Base-by-base conservation (phyloP, 805 yeast genomes). In the Metschnikowia picachoensis region DNA sequence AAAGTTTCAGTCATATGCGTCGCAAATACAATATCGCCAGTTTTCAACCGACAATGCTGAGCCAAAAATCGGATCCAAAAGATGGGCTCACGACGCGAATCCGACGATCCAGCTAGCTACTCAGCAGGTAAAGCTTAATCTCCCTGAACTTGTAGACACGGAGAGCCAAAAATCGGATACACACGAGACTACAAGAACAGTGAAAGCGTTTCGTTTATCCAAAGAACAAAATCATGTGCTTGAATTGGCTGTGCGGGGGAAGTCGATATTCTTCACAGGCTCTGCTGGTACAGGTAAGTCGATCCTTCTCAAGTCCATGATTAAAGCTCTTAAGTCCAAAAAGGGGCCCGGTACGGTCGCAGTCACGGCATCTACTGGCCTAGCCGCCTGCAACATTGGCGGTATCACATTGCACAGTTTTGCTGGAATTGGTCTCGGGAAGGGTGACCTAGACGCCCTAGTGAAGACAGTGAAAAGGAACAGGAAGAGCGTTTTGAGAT, bases 381-480 rank as follows among this genome's bases (percentile, higher is more conserved):
- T 94, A 50, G 99, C 99, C 0, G 99, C 97, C 0, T 85, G 89
- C 35, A 89, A 90, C 57, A 86, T 94, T 56, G 96, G 95, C 2
- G 99, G 99, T 20, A 79, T 77, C 29, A 94, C 99, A 0, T 72
- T 94, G 28, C 95, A 92, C 63, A 75, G 86, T 58, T 89, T 83
- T 68, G 79, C 96, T 0, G 95, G 96, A 1, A 78, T 90, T 44
- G 98, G 98, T 0, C 64, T 90, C 1, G 96, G 94, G 2, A 67
- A 66, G 37, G 87, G 77, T 8, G 56, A 72, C 2, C 76, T 67
- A 0, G 68, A 67, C 0, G 63, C 65, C 13, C 62, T 88, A 36
- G 70, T 78, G 2, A 65, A 71, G 10, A 72, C 65, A 47, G 76
- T 87, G 13, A 69, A 70, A 35, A 73, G 69, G 39, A 80, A 77